Evolutionary conservation across 176 grass and related monocot species (phyloP), one percentile per base, ranked within the genome.

Genomic region (Saccharum spontaneum): DNA sequence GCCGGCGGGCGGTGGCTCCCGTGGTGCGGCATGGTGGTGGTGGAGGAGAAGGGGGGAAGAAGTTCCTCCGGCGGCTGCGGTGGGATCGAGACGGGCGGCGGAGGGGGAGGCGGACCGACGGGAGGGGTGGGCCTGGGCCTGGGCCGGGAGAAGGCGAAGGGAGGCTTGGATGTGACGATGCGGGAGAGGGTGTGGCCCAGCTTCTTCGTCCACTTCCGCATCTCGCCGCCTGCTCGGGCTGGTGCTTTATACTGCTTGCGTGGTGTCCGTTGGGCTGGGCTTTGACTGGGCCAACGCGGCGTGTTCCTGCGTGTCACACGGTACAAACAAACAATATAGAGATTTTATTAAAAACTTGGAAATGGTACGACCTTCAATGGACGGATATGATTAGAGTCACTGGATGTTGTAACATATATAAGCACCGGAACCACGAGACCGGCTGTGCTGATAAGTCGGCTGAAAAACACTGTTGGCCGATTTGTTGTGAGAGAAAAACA

Each of bases 181-280:
- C 85, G 80, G 75, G 50, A 80, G 80, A 90, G 2, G 13, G 75
- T 79, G 17, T 67, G 89, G 76, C 85, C 89, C 69, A 90, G 69
- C 33, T 87, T 76, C 81, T 64, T 90, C 61, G 73, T 90, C 89
- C 85, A 90, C 52, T 63, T 76, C 40, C 76, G 13, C 89, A 87
- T 87, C 75, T 18, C 54, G 6, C 28, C 23, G 61, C 14, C 55
- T 50, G 43, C 18, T 61, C 17, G 3, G 7, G 6, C 30, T 75
- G 24, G 8, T 0, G 1, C 65, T 87, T 68, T 90, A 67, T 74
- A 82, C 37, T 26, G 15, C 39, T 7, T 0, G 5, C 9, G 3
- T 14, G 3, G 10, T 43, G 5, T 71, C 6, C 4, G 28, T 2
- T 78, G 40, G 40, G 66, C 23, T 67, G 37, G 22, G n/a, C 16